A percentile compares a stretch with the other conserved stretches of the same genome.
These are phyloP conservation scores for Ustilago trichophora DNA, from an alignment of 1,284 basidiomycete species.

Conservation along the genomic window DNA sequence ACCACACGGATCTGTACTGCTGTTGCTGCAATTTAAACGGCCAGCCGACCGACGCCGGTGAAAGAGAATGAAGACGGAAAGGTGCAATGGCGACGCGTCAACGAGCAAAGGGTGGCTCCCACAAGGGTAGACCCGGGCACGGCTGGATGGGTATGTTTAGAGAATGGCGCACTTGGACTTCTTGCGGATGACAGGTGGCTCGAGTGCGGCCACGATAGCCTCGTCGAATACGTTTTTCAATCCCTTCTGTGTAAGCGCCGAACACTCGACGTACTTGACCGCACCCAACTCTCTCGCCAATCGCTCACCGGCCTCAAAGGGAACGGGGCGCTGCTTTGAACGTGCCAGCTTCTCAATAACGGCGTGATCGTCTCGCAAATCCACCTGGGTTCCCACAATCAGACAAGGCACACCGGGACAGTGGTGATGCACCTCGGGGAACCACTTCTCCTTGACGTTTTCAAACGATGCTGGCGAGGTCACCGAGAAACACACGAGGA, in stretches of 20 bases:
- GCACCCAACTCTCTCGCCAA: conserved; percentile 94
- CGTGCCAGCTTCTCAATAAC: conserved; percentile 93
- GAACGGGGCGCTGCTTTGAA: conserved; percentile 94
- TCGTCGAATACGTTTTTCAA: conserved; percentile 99
- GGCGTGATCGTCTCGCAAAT: conserved; percentile 90
- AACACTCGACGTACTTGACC: conserved; percentile 99
- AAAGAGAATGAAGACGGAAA: background rate
- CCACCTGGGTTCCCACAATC: conserved; percentile 98
- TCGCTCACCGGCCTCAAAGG: conserved; percentile 86
- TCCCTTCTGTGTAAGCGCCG: conserved; percentile 97
- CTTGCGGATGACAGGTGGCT: conserved; percentile 89
- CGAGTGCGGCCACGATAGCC: conserved; percentile 98
- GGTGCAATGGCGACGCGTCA: background rate
- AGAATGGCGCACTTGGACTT: conserved; percentile 82
- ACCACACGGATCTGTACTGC: no score
- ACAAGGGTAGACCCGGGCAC: no score
- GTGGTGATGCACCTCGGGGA: conserved; percentile 99
- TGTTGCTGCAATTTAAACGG: no score
- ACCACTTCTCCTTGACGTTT: conserved; percentile 99
- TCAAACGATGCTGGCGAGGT: conserved; percentile 98
- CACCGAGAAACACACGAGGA: conserved; percentile 99
- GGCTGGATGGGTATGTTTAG: conserved; percentile 68
- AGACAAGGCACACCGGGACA: conserved; percentile 99
- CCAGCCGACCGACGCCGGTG: background rate
- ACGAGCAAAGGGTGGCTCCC: conserved; percentile 3